These are phyloP conservation scores for Aureobasidium sp. DNA, from an alignment of 2,329 filamentous ascomycete species.

Conservation along the genomic window DNA sequence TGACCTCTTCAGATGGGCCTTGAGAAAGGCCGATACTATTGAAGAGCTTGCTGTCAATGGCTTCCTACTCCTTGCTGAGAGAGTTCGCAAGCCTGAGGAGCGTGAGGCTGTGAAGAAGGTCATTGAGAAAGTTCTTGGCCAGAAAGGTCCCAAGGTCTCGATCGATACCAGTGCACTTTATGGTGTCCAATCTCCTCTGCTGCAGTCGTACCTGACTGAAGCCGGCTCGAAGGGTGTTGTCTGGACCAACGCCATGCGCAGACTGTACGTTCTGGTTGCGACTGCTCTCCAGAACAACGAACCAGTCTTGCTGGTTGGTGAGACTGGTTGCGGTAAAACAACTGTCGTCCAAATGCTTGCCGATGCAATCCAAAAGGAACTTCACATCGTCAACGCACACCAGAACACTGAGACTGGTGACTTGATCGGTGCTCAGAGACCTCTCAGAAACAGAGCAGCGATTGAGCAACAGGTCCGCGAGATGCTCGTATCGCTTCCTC, in stretches of 20 bases:
- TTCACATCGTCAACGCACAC: conserved; percentile 93
- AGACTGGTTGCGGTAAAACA: conserved; percentile 97
- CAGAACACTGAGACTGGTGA: conserved; percentile 98
- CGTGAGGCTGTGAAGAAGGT: conserved; percentile 73
- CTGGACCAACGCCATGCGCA: conserved; percentile 92
- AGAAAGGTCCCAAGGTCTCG: conserved; percentile 49
- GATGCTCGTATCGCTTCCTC: conserved; percentile 43
- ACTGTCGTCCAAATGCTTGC: conserved; percentile 90
- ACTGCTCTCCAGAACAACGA: conserved; percentile 83
- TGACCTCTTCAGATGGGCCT: conserved; percentile 92
- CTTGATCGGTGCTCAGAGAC: conserved; percentile 88
- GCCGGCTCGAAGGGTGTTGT: conserved; percentile 60
- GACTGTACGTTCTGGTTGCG: conserved; percentile 82
- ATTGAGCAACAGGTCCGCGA: conserved; percentile 57
- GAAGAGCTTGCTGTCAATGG: conserved; percentile 87
- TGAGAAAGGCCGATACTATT: conserved; percentile 72
- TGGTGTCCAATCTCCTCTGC: conserved; percentile 34
- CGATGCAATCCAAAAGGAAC: conserved; percentile 62
- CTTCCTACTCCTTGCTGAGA: conserved; percentile 91
- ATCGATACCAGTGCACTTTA: conserved; percentile 72
- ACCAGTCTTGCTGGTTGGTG: conserved; percentile 86
- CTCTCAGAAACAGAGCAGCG: conserved; percentile 73
- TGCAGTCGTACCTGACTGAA: conserved; percentile 23
- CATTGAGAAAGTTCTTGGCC: conserved; percentile 79
- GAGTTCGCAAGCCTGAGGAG: conserved; percentile 87